A percentile compares a stretch with the other conserved stretches of the same genome.
phyloP scores from a whole-genome alignment of 371 early-diverging fungal genomes.

The Rhizomucor pusillus region DNA sequence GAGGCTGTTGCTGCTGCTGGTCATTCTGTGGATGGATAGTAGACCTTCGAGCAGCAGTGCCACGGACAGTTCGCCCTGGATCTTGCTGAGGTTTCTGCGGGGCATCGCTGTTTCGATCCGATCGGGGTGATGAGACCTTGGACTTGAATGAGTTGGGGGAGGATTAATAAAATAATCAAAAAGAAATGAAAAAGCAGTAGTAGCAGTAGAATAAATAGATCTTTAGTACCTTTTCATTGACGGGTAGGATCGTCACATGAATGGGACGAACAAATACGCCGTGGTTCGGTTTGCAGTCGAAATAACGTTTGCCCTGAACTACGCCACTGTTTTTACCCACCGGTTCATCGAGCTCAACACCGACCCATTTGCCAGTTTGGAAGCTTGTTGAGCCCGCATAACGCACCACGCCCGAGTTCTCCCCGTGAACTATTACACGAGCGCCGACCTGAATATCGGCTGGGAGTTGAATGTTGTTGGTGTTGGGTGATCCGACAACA shows the following conservation, averaged over 20 bases:
- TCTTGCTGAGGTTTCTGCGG: conserved; percentile 13
- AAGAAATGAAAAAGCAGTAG: too few species aligned
- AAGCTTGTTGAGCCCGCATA: conserved; percentile 73
- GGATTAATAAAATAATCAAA: background rate
- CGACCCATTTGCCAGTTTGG: conserved; percentile 77
- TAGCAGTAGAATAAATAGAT: conserved; percentile 3
- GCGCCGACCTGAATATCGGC: conserved; percentile 30
- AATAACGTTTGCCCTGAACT: conserved; percentile 79
- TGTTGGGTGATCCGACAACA: background rate
- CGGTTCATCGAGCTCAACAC: conserved; percentile 71
- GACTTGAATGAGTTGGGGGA: too few species aligned
- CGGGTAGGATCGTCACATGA: conserved; percentile 58
- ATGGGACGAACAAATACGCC: conserved; percentile 85
- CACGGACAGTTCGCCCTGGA: conserved; percentile 14
- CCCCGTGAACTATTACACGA: conserved; percentile 64
- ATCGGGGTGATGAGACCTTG: conserved; percentile 19
- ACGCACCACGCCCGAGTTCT: conserved; percentile 57
- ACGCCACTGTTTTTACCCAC: conserved; percentile 80
- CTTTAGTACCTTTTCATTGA: too few species aligned
- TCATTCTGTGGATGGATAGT: too few species aligned
- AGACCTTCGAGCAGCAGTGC: conserved; percentile 11
- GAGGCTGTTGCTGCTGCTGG: conserved; percentile 9
- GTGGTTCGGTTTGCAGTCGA: conserved; percentile 67
- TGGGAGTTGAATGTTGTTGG: conserved; percentile 4
- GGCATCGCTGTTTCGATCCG: conserved; percentile 9